Evolutionary conservation across 768 basidiomycete genomes (phyloP), one percentile per base, ranked within the genome.

Genomic region (Dacryopinax primogenitus): DNA sequence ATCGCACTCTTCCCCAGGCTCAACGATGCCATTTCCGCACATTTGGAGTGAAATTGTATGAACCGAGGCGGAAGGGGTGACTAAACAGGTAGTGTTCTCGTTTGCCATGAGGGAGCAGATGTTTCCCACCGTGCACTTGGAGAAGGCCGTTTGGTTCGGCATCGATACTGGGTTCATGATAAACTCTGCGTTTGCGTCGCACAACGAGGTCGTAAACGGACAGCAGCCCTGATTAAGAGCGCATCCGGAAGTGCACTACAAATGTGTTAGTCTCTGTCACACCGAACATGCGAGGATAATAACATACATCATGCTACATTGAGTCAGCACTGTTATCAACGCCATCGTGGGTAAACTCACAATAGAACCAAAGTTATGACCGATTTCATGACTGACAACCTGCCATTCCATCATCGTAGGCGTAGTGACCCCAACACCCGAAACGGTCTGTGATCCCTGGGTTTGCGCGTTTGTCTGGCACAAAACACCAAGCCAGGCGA

Each of bases 291-390:
- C 35, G 85, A 68, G 18, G 62, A 65, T n/a, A n/a, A 26, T 30
- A 33, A 70, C 70, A 66, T 51, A 67, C 58, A 69, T 69, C n/a
- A 69, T 65, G 63, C n/a, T n/a, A n/a, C n/a, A n/a, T n/a, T n/a
- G n/a, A n/a, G n/a, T n/a, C n/a, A n/a, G n/a, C n/a, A n/a, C n/a
- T n/a, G n/a, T n/a, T n/a, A n/a, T n/a, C n/a, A n/a, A 33, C 63
- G 35, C 11, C 36, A 58, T 15, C 13, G 26, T 16, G 34, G 32
- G 16, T 65, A 35, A 3, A 81, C 86, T 75, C 70, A 88, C 86
- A 68, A 92, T 92, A 18, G 90, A 90, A 58, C 92, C 90, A 75
- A 94, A 91, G 71, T 92, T 93, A 74, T 89, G 87, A 16, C 88
- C 88, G 65, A 85, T 88, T 73, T 91, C 89, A 73, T 92, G 89